Conservation (phyloP, 2,329 filamentous ascomycete species). For the Fusarium sp. region DNA sequence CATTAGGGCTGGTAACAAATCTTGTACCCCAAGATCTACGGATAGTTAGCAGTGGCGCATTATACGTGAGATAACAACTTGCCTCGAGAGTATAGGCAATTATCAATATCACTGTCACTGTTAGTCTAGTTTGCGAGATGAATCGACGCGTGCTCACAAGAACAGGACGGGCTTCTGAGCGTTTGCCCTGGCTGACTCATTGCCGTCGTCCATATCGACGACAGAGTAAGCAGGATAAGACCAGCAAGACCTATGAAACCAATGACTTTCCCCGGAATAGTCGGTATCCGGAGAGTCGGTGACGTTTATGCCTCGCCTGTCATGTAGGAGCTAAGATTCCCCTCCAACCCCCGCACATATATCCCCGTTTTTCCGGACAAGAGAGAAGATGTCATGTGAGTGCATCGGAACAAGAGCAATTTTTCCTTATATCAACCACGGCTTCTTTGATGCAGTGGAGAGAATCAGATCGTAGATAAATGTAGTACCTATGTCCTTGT, state of each 20-base stretch:
- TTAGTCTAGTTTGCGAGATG: neutral
- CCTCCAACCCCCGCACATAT: neutral
- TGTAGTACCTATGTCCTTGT: too few relatives aligned
- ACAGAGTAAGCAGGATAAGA: too few relatives aligned
- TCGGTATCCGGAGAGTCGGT: neutral
- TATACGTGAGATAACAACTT: slow-evolving; percentile 41
- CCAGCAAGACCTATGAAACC: accelerated
- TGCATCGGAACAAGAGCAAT: neutral
- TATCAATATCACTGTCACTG: slow-evolving; percentile 89
- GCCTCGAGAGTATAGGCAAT: slow-evolving; percentile 94
- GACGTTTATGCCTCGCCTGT: neutral
- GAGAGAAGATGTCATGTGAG: slow-evolving; percentile 1
- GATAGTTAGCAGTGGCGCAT: neutral
- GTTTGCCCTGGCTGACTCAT: neutral
- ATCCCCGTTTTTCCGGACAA: neutral
- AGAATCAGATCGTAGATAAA: neutral
- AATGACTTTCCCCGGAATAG: neutral
- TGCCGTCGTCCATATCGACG: neutral
- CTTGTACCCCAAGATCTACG: slow-evolving; percentile 68
- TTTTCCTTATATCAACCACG: neutral
- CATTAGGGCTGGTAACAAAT: slow-evolving; percentile 88
- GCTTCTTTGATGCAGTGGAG: neutral
- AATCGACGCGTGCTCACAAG: slow-evolving; percentile 48
- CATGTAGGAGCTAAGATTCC: neutral
- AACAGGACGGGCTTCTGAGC: slow-evolving; percentile 55